Conservation (phyloP, 495 filamentous ascomycete genomes). For the Aspergillus coremiiformis region DNA sequence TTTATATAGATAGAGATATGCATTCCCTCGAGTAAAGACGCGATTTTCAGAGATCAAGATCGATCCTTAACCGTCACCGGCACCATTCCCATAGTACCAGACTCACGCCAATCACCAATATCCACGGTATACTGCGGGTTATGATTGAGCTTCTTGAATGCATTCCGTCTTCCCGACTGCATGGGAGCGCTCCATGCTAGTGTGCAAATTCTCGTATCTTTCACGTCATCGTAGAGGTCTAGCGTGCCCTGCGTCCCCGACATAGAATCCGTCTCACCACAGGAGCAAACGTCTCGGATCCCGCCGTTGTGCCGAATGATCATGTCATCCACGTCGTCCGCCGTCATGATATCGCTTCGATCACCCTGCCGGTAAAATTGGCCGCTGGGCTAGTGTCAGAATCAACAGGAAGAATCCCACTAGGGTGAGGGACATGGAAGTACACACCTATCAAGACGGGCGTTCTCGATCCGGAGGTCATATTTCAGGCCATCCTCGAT, state of each 20-base stretch:
- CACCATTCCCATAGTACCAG: slow-evolving; percentile 3
- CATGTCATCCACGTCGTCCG: slow-evolving; percentile 10
- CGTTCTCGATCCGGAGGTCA: slow-evolving; percentile 5
- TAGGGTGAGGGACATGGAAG: neutral
- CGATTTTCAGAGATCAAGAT: neutral
- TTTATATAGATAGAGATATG: too few species aligned
- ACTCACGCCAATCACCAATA: slow-evolving; percentile 1
- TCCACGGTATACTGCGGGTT: slow-evolving; percentile 2
- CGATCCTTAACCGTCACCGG: slow-evolving; percentile 1
- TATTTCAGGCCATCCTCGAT: slow-evolving; percentile 7
- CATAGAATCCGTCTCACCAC: neutral
- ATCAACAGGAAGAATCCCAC: too few species aligned
- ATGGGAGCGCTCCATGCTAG: slow-evolving; percentile 5
- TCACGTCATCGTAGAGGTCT: slow-evolving; percentile 4
- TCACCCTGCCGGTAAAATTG: slow-evolving; percentile 4
- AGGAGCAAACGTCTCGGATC: neutral
- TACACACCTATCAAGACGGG: slow-evolving; percentile 3
- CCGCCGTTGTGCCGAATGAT: slow-evolving; percentile 8
- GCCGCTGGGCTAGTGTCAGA: neutral
- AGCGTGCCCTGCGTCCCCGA: slow-evolving; percentile 1
- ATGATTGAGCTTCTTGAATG: neutral
- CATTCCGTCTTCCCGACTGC: slow-evolving; percentile 1
- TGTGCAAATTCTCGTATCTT: neutral
- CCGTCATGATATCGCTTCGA: slow-evolving; percentile 1
- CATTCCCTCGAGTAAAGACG: too few species aligned